Evolutionary conservation across 768 basidiomycete genomes (phyloP), one percentile per base, ranked within the genome.

Genomic region (Filobasidium wieringae): DNA sequence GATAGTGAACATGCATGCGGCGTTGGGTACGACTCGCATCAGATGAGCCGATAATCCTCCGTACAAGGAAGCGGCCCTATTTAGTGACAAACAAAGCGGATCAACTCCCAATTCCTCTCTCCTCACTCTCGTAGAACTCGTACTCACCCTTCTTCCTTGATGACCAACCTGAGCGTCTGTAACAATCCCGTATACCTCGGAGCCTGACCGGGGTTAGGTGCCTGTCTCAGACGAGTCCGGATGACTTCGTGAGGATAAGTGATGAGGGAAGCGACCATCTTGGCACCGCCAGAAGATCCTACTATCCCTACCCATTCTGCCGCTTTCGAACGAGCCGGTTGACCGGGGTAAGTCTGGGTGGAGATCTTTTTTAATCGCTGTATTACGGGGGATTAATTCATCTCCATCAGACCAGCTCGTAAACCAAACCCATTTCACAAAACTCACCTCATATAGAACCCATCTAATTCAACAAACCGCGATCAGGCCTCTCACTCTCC

Each of bases 171-270:
- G 33, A 97, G 75, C 0, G 92, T 93, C 69, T 95, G 93, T 56
- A 78, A 57, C 22, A 99, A 80, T 22, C 89, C 88, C 0, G 82
- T 84, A 75, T 99, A 99, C 70, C 88, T 92, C 34, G 83, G 64
- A 24, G 57, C 12, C 14, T 83, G 80, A 2, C 86, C 86, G 59
- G 87, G 78, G 0, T 87, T 81, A 22, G 82, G 80, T 0, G 91
- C 89, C 72, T 99, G 93, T 55, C 93, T 81, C 27, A 97, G 77
- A 31, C 93, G 82, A 41, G 95, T 99, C 32, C 93, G 86, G 26
- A 96, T 74, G 2, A 96, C 93, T 80, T 99, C 93, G 66, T 99
- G 95, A 41, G 95, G 95, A 77, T 99, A 99, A 0, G 95, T 97
- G 66, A 97, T 88, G 34, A 96, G 74, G 65, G 85, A 90, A 0